Evolutionary conservation across 2,329 filamentous ascomycete species (phyloP).

Genomic region (Gnomoniopsis smithogilvyi): DNA sequence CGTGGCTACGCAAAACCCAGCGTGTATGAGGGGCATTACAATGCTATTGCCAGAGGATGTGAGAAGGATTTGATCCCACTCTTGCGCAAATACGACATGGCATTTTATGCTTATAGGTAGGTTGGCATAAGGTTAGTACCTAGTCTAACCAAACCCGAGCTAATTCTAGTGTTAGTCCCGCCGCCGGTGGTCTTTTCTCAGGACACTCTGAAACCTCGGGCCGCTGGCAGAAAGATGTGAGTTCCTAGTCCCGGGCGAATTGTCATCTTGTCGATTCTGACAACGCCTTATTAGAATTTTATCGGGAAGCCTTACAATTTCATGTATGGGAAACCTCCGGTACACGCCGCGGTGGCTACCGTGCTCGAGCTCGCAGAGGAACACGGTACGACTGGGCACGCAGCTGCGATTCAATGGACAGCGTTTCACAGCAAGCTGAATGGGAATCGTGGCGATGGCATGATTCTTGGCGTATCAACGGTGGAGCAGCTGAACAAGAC

Average conservation of each 20-base stretch:
- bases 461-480: constrained; percentile 35
- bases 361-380: constrained; percentile 26
- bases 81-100: constrained; percentile 30
- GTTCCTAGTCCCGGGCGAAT: no score
- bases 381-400: constrained; percentile 35
- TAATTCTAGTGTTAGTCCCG: no score
- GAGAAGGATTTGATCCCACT: constrained; percentile 34
- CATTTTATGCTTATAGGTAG: constrained; percentile 35
- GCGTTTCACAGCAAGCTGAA: constrained; percentile 32
- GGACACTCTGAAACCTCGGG: not conserved
- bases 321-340: constrained; percentile 26
- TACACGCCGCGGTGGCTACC: constrained; percentile 25
- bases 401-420: constrained; percentile 39
- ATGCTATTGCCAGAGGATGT: constrained; percentile 32
- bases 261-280: not conserved
- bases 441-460: constrained; percentile 29
- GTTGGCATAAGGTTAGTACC: no score
- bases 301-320: constrained; percentile 24
- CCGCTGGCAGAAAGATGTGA: no score
- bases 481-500: constrained; percentile 32
- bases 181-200: not conserved
- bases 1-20: constrained; percentile 64
- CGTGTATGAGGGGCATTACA: constrained; percentile 72
- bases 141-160: no score
- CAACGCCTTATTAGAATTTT: not conserved